Conservation (phyloP, 1,284 basidiomycete genomes). For the Albatrellus sp. region DNA sequence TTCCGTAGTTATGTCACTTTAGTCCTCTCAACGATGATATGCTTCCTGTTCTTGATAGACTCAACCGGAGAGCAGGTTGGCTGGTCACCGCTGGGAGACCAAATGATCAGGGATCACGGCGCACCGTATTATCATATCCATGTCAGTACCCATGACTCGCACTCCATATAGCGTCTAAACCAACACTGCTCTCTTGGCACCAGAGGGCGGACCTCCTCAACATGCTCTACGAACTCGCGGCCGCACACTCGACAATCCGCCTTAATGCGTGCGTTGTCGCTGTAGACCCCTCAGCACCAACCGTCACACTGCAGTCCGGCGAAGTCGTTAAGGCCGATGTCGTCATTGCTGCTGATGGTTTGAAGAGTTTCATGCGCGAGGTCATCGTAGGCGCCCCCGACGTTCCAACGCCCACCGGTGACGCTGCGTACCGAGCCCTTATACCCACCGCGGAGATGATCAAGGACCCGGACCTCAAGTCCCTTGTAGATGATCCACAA, state of each 20-base stretch:
- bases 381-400: conserved; percentile 24
- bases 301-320: conserved; percentile 22
- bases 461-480: conserved; percentile 34
- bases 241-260: conserved; percentile 30
- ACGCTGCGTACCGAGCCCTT: conserved; percentile 36
- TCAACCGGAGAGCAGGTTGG: conserved; percentile 29
- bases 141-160: conserved; percentile 5
- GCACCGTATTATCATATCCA: conserved; percentile 38
- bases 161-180: too few relatives aligned
- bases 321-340: conserved; percentile 27
- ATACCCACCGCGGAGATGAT: conserved; percentile 33
- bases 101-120: conserved; percentile 25
- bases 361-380: conserved; percentile 39
- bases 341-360: conserved; percentile 32
- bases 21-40: too few relatives aligned
- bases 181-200: too few relatives aligned
- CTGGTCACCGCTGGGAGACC: conserved; percentile 25
- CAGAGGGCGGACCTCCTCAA: conserved; percentile 40
- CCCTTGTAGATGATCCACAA: conserved; percentile 26
- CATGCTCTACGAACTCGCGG: conserved; percentile 30
- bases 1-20: too few relatives aligned
- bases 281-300: conserved; percentile 24
- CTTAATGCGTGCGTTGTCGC: conserved; percentile 31
- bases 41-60: conserved; percentile 15
- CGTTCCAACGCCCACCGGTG: conserved; percentile 33